A percentile compares a stretch with the other conserved stretches of the same genome.
These are phyloP conservation scores for Lecanosticta acicola DNA, from an alignment of 2,329 filamentous ascomycete genomes.

Conservation along the genomic window DNA sequence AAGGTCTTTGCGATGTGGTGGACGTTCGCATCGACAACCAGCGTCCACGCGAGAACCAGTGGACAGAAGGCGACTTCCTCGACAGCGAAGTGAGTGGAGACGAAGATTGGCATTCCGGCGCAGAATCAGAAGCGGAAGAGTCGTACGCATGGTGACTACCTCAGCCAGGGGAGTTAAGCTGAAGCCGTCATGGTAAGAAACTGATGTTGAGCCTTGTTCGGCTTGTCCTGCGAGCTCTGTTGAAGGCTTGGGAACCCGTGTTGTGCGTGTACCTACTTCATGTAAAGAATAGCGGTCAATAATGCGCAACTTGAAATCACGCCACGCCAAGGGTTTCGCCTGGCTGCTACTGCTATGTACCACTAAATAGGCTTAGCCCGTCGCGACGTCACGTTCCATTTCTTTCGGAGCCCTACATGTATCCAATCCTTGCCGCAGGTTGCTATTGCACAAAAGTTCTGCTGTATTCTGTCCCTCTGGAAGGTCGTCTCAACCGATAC, in stretches of 20 bases:
- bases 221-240: too few relatives aligned
- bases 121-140: constrained; percentile 45
- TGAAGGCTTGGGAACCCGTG: not conserved
- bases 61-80: constrained; percentile 66
- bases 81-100: constrained; percentile 55
- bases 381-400: not conserved
- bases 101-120: constrained; percentile 54
- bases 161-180: constrained; percentile 6
- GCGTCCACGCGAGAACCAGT: constrained; percentile 63
- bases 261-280: not conserved
- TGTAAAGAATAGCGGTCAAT: not conserved
- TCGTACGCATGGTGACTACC: constrained; percentile 34
- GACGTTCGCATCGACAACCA: constrained; percentile 71
- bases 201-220: too few relatives aligned
- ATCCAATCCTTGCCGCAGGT: too few relatives aligned
- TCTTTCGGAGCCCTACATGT: not conserved
- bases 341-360: too few relatives aligned
- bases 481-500: too few relatives aligned
- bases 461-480: too few relatives aligned
- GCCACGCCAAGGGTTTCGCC: too few relatives aligned
- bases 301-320: not conserved
- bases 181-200: constrained; percentile 1
- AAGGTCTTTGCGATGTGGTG: constrained; percentile 66
- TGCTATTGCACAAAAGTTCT: too few relatives aligned
- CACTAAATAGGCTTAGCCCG: not conserved